phyloP scores from a whole-genome alignment of 805 yeast species.

The Trichomonascus vanleenenianus region DNA sequence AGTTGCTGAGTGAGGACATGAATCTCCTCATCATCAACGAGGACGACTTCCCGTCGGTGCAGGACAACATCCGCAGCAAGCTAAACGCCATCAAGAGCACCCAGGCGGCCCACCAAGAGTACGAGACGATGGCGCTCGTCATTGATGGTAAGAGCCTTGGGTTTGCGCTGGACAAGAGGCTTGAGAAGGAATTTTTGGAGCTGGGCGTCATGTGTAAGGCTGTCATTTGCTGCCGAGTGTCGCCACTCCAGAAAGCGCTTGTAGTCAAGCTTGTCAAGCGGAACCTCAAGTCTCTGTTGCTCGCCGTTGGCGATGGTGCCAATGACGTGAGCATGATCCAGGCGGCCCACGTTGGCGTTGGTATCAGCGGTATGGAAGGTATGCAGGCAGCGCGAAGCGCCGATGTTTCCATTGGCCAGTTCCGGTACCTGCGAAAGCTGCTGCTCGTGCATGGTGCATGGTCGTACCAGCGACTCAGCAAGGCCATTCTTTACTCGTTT shows the following conservation, averaged over 20 bases:
- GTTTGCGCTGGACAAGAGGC: conserved; percentile 72
- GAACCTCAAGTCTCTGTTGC: conserved; percentile 59
- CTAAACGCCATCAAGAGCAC: conserved; percentile 50
- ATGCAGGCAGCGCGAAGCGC: conserved; percentile 99
- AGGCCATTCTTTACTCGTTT: conserved; percentile 88
- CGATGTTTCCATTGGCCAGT: conserved; percentile 94
- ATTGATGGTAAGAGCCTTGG: conserved; percentile 92
- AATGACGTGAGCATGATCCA: conserved; percentile 99
- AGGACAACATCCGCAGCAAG: conserved; percentile 64
- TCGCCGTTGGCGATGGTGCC: conserved; percentile 99
- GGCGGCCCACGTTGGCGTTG: conserved; percentile 99
- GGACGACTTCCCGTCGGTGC: conserved; percentile 69
- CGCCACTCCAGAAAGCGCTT: conserved; percentile 93
- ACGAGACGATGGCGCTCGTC: conserved; percentile 74
- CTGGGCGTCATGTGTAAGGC: conserved; percentile 87
- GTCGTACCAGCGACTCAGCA: conserved; percentile 92
- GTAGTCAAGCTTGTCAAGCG: conserved; percentile 92
- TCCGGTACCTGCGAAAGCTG: conserved; percentile 73
- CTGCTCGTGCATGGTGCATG: conserved; percentile 93
- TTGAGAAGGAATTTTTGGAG: conserved; percentile 70
- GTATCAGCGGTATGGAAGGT: conserved; percentile 98
- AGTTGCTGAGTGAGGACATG: conserved; percentile 91
- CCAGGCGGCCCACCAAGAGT: conserved; percentile 40
- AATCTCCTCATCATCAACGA: conserved; percentile 84
- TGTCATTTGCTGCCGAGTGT: conserved; percentile 95